Evolutionary conservation across 73 alveolate genomes (phyloP).

Genomic region (Paramecium caudatum): DNA sequence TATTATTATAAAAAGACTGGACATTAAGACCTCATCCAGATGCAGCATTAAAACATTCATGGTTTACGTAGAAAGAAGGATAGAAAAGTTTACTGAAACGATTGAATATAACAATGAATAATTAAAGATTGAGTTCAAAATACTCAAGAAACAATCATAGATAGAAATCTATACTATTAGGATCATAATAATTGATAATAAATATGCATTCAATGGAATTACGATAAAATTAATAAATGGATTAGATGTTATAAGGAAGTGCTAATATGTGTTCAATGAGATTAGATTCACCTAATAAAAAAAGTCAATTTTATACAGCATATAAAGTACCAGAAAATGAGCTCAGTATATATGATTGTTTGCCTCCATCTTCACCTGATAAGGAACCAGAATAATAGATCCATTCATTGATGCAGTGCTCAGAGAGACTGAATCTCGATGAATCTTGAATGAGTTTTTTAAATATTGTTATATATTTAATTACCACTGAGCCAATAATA

Average conservation of each 20-base stretch:
- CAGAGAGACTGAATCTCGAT: neutral
- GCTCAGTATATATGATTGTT: slow-evolving; percentile 6
- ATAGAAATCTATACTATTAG: slow-evolving; percentile 8
- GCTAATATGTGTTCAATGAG: slow-evolving; percentile 42
- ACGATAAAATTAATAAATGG: neutral
- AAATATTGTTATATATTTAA: no score
- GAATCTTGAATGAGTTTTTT: no score
- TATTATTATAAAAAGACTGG: slow-evolving; percentile 33
- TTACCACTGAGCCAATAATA: no score
- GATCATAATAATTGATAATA: neutral
- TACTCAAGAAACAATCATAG: neutral
- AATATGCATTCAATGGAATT: slow-evolving; percentile 22
- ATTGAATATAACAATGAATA: neutral
- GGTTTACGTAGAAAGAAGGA: slow-evolving; percentile 10
- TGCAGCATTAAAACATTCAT: slow-evolving; percentile 11
- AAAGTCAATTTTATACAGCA: neutral
- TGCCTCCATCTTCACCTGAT: slow-evolving; percentile 9
- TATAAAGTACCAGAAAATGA: slow-evolving; percentile 21
- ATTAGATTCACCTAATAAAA: neutral
- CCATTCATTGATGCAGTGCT: neutral
- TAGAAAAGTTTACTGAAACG: slow-evolving; percentile 11
- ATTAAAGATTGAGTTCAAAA: neutral
- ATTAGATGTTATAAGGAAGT: neutral
- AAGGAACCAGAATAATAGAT: neutral
- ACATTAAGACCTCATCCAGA: slow-evolving; percentile 27